A percentile compares a stretch with the other conserved stretches of the same genome.
Evolutionary conservation across 23 red algal species (phyloP).

Genomic region (Gracilaria vermiculophylla): DNA sequence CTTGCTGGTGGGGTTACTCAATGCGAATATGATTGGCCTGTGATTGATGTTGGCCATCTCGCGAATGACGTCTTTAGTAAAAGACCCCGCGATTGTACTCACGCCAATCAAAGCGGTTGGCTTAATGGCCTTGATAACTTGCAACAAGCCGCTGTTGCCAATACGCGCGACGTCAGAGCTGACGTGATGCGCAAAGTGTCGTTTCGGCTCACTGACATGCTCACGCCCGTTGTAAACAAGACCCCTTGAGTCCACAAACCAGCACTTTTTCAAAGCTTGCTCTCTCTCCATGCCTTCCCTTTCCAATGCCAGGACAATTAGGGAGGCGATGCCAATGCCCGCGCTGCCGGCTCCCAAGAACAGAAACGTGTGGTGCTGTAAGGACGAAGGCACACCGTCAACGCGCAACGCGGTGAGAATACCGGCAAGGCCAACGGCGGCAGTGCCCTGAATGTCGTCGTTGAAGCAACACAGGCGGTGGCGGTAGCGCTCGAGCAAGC

Average conservation of each 20-base stretch:
- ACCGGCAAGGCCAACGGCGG: constrained; percentile 80
- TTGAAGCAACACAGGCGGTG: constrained; percentile 84
- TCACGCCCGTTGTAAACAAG: constrained; percentile 73
- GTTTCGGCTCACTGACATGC: constrained; percentile 59
- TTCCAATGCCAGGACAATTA: constrained; percentile 53
- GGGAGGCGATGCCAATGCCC: constrained; percentile 87
- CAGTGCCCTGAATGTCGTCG: constrained; percentile 99
- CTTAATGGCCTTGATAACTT: constrained; percentile 62
- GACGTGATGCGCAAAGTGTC: constrained; percentile 52
- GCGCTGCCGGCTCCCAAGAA: constrained; percentile 91
- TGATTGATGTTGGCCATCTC: constrained; percentile 66
- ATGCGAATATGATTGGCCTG: constrained; percentile 85
- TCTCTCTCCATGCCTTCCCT: constrained; percentile 46
- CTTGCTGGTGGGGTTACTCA: constrained; percentile 92
- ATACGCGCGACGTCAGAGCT: background rate
- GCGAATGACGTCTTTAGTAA: constrained; percentile 69
- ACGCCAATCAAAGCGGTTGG: constrained; percentile 93
- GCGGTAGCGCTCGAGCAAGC: constrained; percentile 73
- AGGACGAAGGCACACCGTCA: constrained; percentile 34
- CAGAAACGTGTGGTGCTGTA: constrained; percentile 80
- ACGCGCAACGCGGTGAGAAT: constrained; percentile 85
- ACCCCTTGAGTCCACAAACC: constrained; percentile 88
- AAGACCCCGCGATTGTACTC: constrained; percentile 75
- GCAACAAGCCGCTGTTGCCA: constrained; percentile 31
- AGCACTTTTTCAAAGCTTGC: constrained; percentile 64